A percentile compares a stretch with the other conserved stretches of the same genome.
These are phyloP conservation scores for Exophiala sp. DNA, from an alignment of 2,329 filamentous ascomycete genomes.

Conservation along the genomic window DNA sequence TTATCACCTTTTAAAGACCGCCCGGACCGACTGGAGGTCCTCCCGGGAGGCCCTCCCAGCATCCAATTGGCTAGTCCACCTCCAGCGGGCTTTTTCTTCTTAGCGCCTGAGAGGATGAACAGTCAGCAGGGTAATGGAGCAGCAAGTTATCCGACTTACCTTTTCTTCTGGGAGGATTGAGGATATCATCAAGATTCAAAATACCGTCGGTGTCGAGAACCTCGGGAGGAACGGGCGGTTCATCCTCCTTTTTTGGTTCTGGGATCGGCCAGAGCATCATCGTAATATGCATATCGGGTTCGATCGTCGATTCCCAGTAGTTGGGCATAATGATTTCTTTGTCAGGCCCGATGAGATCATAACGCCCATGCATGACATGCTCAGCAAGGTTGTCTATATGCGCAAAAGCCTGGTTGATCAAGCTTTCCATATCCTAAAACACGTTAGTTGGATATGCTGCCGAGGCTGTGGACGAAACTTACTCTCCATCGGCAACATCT, in stretches of 20 bases:
- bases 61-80: conserved; percentile 44
- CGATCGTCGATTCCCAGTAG: conserved; percentile 76
- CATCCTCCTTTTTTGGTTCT: conserved; percentile 40
- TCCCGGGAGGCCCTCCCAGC: conserved; percentile 33
- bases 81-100: conserved; percentile 20
- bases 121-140: neutral
- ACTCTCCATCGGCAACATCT: conserved; percentile 81
- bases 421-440: conserved; percentile 73
- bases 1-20: conserved; percentile 46
- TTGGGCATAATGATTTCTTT: conserved; percentile 78
- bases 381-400: conserved; percentile 73
- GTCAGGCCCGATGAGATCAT: conserved; percentile 74
- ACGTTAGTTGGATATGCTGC: conserved; percentile 4
- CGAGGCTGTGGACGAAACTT: conserved; percentile 37
- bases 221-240: conserved; percentile 15
- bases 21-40: conserved; percentile 9
- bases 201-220: conserved; percentile 14
- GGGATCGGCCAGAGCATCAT: conserved; percentile 66
- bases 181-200: conserved; percentile 23
- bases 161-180: conserved; percentile 23
- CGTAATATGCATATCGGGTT: conserved; percentile 70
- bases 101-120: conserved; percentile 1
- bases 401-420: conserved; percentile 79
- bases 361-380: conserved; percentile 73
- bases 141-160: conserved; percentile 14